Base-by-base conservation (phyloP, 2,329 filamentous ascomycete species). In the Bisporella sp. region DNA sequence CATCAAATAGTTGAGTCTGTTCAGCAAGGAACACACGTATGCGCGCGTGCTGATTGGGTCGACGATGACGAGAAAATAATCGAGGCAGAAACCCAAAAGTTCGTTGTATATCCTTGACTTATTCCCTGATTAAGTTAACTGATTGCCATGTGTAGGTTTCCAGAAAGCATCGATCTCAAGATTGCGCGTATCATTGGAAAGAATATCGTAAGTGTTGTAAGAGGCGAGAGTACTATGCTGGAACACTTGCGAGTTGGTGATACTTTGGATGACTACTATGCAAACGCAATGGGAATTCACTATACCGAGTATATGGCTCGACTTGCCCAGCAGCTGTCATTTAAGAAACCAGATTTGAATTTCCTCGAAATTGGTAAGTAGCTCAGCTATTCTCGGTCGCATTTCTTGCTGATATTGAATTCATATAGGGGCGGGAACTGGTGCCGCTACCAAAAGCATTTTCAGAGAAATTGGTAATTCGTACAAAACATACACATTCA, bases 401-500 rank as follows among this genome's bases (percentile, higher is more conserved):
- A 21, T 21, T 21, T 21, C 21, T 21, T 21, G 21, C 21, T 21
- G 21, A 21, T 21, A 3, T 2, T 21, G 21, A 21, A 21, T 21
- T 21, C 21, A 21, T 21, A 60, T 71, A 31, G 72, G 72, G 12
- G 72, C 69, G 7, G 73, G 73, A 1, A 73, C 70, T 4, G 73
- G 71, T 3, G 66, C 65, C 8, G 64, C 71, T 0, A 76, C 73
- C 0, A 57, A 62, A 5, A 48, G 51, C 1, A 59, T 75, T 5
- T 54, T 75, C 4, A 50, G 59, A 4, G 45, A 48, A 5, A 53
- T 74, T 8, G 65, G 60, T 1, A 13, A 56, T n/a, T 6, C 51
- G 3, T 71, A 69, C 43, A 55, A 62, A 3, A 65, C 63, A 1
- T 77, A 76, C 56, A 72, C 69, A 0, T 77, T 64, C 58, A 76